These are phyloP conservation scores for Arctium lappa DNA, from an alignment of 129 eudicot genomes.

Conservation along the genomic window DNA sequence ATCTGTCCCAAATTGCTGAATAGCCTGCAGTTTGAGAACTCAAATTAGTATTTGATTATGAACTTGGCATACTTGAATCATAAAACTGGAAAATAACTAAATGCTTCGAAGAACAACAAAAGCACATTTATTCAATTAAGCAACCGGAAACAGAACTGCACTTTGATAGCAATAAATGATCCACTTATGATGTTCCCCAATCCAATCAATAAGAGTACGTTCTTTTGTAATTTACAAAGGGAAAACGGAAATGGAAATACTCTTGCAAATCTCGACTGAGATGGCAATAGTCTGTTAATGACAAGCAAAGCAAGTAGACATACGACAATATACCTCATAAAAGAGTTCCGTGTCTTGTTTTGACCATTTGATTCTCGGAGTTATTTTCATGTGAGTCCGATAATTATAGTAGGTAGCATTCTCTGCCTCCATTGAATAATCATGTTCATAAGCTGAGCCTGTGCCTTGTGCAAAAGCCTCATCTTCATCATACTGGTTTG, in stretches of 20 bases:
- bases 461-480: conserved; percentile 33
- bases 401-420: conserved; percentile 50
- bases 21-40: conserved; percentile 41
- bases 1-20: conserved; percentile 83
- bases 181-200: background rate
- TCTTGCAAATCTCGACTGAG: background rate
- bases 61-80: background rate
- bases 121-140: background rate
- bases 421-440: conserved; percentile 23
- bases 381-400: conserved; percentile 55
- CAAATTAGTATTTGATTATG: background rate
- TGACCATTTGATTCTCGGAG: conserved; percentile 68
- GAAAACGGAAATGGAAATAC: background rate
- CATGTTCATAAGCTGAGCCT: conserved; percentile 35
- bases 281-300: background rate
- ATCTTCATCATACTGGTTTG: conserved; percentile 37
- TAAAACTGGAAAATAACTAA: too few relatives aligned
- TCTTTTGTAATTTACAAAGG: background rate
- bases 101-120: background rate
- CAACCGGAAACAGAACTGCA: background rate
- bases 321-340: conserved; percentile 54
- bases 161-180: background rate
- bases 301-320: background rate
- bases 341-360: conserved; percentile 88
- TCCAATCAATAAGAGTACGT: background rate